Conservation (phyloP, 2,329 filamentous ascomycete genomes). For the Epichloe glyceriae region DNA sequence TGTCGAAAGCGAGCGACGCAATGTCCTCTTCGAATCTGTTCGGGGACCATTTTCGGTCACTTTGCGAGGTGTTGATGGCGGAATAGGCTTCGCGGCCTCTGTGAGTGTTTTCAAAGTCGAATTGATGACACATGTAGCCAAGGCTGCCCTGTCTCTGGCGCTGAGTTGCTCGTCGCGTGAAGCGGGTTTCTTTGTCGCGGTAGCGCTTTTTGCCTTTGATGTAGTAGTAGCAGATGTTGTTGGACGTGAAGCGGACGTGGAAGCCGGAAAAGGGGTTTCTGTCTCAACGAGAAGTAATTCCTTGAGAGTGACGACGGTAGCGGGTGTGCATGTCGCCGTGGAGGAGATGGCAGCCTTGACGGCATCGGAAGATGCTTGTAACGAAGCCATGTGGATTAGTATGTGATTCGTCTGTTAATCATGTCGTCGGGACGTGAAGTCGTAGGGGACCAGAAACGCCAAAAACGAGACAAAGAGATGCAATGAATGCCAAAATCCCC, state of each 20-base stretch:
- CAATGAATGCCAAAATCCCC: background rate
- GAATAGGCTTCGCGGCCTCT: slow-evolving; percentile 46
- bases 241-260: slow-evolving; percentile 15
- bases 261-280: slow-evolving; percentile 14
- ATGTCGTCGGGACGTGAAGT: slow-evolving; percentile 18
- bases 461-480: slow-evolving; percentile 6
- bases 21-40: slow-evolving; percentile 24
- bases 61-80: slow-evolving; percentile 19
- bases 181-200: slow-evolving; percentile 9
- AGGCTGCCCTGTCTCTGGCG: slow-evolving; percentile 43
- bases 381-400: slow-evolving; percentile 28
- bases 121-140: slow-evolving; percentile 66
- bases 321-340: slow-evolving; percentile 38
- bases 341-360: slow-evolving; percentile 42
- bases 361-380: slow-evolving; percentile 31
- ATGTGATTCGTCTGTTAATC: slow-evolving; percentile 16
- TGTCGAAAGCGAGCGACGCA: slow-evolving; percentile 43
- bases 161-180: slow-evolving; percentile 17
- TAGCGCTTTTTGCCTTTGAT: slow-evolving; percentile 13
- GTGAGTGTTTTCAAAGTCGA: slow-evolving; percentile 52
- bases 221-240: slow-evolving; percentile 14
- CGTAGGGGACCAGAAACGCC: slow-evolving; percentile 3
- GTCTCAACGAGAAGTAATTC: slow-evolving; percentile 29
- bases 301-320: slow-evolving; percentile 34
- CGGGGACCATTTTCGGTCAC: slow-evolving; percentile 21